These are phyloP conservation scores for Hypomontagnella monticulosa DNA, from an alignment of 495 filamentous ascomycete species.

Conservation along the genomic window DNA sequence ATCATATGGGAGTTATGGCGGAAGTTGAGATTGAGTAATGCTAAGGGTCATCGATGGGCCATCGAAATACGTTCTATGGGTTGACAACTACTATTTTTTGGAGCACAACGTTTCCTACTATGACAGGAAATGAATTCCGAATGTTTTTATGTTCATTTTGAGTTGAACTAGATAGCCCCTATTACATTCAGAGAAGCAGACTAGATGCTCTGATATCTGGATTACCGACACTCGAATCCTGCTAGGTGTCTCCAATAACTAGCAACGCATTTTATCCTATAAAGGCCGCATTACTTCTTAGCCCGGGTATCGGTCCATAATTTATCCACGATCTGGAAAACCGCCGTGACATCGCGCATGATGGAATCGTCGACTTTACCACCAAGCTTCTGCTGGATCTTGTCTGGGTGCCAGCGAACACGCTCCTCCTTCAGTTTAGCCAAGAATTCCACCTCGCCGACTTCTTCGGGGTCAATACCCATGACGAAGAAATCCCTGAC, in stretches of 20 bases:
- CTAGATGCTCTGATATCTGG: too few species aligned
- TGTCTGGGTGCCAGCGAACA: slow-evolving; percentile 97
- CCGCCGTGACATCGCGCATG: slow-evolving; percentile 79
- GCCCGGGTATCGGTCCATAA: slow-evolving; percentile 74
- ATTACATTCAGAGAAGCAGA: too few species aligned
- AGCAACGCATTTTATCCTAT: not conserved
- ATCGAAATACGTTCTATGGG: not conserved
- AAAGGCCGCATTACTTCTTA: slow-evolving; percentile 30
- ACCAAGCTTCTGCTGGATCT: slow-evolving; percentile 90
- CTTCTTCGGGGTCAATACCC: slow-evolving; percentile 53
- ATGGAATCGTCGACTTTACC: slow-evolving; percentile 71
- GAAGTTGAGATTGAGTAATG: slow-evolving; percentile 33
- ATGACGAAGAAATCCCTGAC: slow-evolving; percentile 56
- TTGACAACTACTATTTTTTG: too few species aligned
- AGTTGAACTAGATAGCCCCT: too few species aligned
- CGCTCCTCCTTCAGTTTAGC: slow-evolving; percentile 82
- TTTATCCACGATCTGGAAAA: slow-evolving; percentile 90
- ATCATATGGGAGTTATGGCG: slow-evolving; percentile 59
- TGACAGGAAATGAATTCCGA: too few species aligned
- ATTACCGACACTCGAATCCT: too few species aligned
- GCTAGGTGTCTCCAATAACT: too few species aligned
- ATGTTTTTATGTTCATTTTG: too few species aligned
- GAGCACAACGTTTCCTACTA: too few species aligned
- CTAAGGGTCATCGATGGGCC: not conserved
- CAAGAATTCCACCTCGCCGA: slow-evolving; percentile 67